A percentile compares a stretch with the other conserved stretches of the same genome.
These are phyloP conservation scores for Dactylellina haptotyla DNA, from an alignment of 2,329 filamentous ascomycete species.

Conservation along the genomic window DNA sequence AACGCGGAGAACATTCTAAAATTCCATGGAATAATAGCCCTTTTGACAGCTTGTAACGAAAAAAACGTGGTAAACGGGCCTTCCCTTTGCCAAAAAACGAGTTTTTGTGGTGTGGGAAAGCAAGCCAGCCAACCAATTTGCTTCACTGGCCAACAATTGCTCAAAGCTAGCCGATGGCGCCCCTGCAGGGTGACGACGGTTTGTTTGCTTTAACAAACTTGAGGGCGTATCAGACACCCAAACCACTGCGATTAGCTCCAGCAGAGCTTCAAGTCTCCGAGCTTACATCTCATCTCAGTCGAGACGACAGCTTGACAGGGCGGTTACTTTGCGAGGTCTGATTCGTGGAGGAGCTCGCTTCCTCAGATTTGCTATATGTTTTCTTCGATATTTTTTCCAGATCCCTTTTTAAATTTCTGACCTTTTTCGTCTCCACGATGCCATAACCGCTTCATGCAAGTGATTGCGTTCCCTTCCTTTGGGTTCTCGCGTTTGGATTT, in stretches of 20 bases:
- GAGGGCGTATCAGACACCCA: slow-evolving; percentile 20
- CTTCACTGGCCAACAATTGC: neutral
- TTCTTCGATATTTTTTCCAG: slow-evolving; percentile 10
- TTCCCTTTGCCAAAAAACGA: neutral
- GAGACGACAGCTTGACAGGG: slow-evolving; percentile 38
- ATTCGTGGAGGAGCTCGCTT: slow-evolving; percentile 40
- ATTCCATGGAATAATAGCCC: neutral
- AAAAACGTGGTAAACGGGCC: neutral
- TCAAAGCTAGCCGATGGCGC: slow-evolving; percentile 34
- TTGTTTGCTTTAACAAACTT: slow-evolving; percentile 54
- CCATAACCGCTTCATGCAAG: slow-evolving; percentile 44
- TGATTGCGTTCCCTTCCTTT: slow-evolving; percentile 39
- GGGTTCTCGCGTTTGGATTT: slow-evolving; percentile 50
- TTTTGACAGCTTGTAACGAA: neutral
- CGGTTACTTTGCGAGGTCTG: slow-evolving; percentile 24
- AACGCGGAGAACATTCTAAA: neutral
- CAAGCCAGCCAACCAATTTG: slow-evolving; percentile 23
- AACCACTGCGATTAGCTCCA: slow-evolving; percentile 23
- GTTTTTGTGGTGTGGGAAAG: slow-evolving; percentile 11
- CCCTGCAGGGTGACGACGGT: slow-evolving; percentile 51
- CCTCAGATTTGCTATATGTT: neutral
- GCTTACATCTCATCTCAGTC: slow-evolving; percentile 11
- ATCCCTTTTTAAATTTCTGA: neutral
- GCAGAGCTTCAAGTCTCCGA: slow-evolving; percentile 7
- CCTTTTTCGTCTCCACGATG: slow-evolving; percentile 21